Evolutionary conservation across 1,139 yeast genomes (phyloP), one percentile per base, ranked within the genome.

Genomic region (Blastobotrys arbuscula): DNA sequence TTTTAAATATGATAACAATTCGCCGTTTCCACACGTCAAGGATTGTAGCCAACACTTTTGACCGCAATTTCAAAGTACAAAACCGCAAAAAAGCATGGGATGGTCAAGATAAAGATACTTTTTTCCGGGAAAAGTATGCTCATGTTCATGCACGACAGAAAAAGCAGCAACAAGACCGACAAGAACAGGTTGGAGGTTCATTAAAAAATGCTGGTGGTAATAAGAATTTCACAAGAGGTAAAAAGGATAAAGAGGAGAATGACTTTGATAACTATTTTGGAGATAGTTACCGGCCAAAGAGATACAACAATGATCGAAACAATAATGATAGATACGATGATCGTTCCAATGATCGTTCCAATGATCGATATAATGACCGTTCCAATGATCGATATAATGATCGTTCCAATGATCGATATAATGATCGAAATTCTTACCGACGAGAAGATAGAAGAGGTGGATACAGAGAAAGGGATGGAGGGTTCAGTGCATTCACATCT

Each of bases 61-160:
- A 38, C 28, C 44, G 20, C 52, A 73, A 73, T 53, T 69, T 79
- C 58, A 48, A 55, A 9, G 58, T 65, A 9, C 61, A 62, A 7
- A 56, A 64, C 30, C 43, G 48, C 15, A 39, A 53, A 13, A 77
- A 81, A 55, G 83, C 85, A 2, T 81, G 87, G 85, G 82, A 78
- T 50, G 71, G 70, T 9, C 72, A 73, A 57, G 73, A 72, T 51
- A 80, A 81, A 56, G 84, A 76, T 28, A 60, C 69, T 2, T 81
- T 73, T 70, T 81, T 81, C 64, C 70, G 69, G 40, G 71, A 70
- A 51, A 78, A 75, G 56, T 81, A 72, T 59, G 81, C 83, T 0
- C 82, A 78, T 62, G 73, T 76, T 9, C 86, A 81, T 58, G 81
- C 81, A 1, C 63, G 62, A 45, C 74, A 73, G 55, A 67, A 68